A percentile compares a stretch with the other conserved stretches of the same genome.
Evolutionary conservation across 2,329 filamentous ascomycete species (phyloP).

Genomic region (Fusarium veterinarium): DNA sequence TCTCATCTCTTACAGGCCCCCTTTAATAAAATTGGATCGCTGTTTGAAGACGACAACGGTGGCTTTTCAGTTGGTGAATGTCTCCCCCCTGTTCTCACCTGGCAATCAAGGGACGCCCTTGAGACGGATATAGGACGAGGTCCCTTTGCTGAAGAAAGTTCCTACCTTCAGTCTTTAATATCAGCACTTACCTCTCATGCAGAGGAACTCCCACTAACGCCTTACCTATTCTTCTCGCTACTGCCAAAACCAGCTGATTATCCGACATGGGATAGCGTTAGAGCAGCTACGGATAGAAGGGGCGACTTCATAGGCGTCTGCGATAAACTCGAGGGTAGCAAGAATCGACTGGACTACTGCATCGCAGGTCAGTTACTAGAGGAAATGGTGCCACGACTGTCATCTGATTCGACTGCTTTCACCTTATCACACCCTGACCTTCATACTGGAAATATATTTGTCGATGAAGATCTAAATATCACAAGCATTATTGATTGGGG

Average conservation of each 20-base stretch:
- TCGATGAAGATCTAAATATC: background rate
- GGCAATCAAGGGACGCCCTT: background rate
- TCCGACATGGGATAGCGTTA: background rate
- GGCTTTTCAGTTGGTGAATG: background rate
- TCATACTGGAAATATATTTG: background rate
- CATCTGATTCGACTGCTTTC: fast-evolving
- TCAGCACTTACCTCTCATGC: background rate
- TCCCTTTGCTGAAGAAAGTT: fast-evolving
- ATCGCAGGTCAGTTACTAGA: background rate
- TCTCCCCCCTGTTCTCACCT: background rate
- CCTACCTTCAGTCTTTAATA: background rate
- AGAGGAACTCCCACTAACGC: background rate
- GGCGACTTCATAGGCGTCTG: background rate
- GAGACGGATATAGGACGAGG: background rate
- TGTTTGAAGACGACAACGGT: background rate
- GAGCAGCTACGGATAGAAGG: background rate
- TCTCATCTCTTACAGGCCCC: background rate
- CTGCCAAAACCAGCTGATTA: background rate
- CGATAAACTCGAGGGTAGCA: background rate
- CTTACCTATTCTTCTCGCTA: background rate
- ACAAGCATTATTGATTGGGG: background rate
- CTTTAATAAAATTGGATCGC: fast-evolving
- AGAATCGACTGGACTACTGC: background rate
- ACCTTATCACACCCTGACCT: background rate
- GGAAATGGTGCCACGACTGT: fast-evolving